Evolutionary conservation across 139 green algal genomes (phyloP).

Genomic region (Micromonas commoda): DNA sequence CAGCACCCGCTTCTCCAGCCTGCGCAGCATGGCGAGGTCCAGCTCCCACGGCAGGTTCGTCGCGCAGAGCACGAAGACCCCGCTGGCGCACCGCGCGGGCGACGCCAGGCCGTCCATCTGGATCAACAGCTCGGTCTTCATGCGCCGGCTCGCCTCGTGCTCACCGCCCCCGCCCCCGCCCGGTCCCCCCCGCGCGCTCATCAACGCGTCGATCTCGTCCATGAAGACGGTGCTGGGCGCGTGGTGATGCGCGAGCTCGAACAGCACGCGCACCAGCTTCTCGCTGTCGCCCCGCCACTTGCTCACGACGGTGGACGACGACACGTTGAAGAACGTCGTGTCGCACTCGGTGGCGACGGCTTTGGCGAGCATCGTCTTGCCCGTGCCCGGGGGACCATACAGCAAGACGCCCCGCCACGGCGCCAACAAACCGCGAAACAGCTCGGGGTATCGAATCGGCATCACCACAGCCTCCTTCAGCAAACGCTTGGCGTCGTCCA

Average conservation of each 20-base stretch:
- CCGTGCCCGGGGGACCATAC: slow-evolving; percentile 75
- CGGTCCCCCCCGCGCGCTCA: slow-evolving; percentile 9
- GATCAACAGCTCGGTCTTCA: slow-evolving; percentile 40
- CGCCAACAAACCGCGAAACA: slow-evolving; percentile 49
- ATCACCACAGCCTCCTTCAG: slow-evolving; percentile 75
- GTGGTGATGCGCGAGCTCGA: slow-evolving; percentile 46
- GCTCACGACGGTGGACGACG: slow-evolving; percentile 64
- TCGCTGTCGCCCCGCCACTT: slow-evolving; percentile 59
- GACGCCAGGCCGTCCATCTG: slow-evolving; percentile 50
- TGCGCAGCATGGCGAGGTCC: slow-evolving; percentile 42
- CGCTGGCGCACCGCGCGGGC: background rate
- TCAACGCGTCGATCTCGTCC: slow-evolving; percentile 36
- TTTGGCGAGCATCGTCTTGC: slow-evolving; percentile 81
- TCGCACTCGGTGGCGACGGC: slow-evolving; percentile 65
- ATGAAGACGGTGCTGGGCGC: slow-evolving; percentile 33
- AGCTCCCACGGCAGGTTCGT: slow-evolving; percentile 51
- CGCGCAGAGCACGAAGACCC: slow-evolving; percentile 44
- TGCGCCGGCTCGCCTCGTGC: slow-evolving; percentile 26
- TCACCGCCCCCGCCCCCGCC: slow-evolving; percentile 11
- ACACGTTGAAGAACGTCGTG: slow-evolving; percentile 81
- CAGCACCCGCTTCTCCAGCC: slow-evolving; percentile 13
- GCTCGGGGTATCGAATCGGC: slow-evolving; percentile 62
- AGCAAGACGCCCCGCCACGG: slow-evolving; percentile 77
- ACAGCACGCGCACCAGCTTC: slow-evolving; percentile 68
- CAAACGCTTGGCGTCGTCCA: slow-evolving; percentile 57